A percentile compares a stretch with the other conserved stretches of the same genome.
Evolutionary conservation across 768 basidiomycete genomes (phyloP).

Genomic region (Neoboletus magnificus): DNA sequence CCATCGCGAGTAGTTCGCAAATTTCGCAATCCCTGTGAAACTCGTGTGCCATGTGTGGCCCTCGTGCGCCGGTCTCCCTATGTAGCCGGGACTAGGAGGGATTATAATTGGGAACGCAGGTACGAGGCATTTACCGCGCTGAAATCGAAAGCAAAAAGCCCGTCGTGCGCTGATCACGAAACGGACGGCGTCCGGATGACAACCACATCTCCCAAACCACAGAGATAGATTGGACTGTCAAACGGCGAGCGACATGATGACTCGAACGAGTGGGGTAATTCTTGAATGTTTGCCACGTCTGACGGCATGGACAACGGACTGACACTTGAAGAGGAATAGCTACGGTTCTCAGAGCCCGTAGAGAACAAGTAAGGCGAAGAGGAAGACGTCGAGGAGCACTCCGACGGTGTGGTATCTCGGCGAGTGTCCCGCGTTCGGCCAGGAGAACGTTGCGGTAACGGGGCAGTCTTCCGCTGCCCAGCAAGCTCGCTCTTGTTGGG

Average conservation of each 20-base stretch:
- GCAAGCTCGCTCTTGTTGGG: background rate
- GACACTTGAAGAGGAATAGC: background rate
- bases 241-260: background rate
- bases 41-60: background rate
- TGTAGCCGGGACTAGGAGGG: too few relatives aligned
- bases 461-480: conserved; percentile 1
- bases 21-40: background rate
- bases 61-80: background rate
- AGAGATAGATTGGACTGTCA: background rate
- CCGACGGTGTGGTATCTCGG: conserved; percentile 5
- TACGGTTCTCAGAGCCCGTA: background rate
- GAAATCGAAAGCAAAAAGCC: background rate
- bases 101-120: background rate
- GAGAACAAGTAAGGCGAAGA: conserved; percentile 1
- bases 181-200: background rate
- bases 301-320: background rate
- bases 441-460: conserved; percentile 8
- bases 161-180: background rate
- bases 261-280: background rate
- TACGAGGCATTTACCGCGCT: background rate
- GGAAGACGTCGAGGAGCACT: conserved; percentile 6
- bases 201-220: background rate
- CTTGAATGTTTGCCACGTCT: background rate
- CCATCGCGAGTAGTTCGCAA: background rate
- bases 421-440: background rate